These are phyloP conservation scores for Skeletonema menzelii DNA, from an alignment of 108 stramenopile species.

Conservation along the genomic window DNA sequence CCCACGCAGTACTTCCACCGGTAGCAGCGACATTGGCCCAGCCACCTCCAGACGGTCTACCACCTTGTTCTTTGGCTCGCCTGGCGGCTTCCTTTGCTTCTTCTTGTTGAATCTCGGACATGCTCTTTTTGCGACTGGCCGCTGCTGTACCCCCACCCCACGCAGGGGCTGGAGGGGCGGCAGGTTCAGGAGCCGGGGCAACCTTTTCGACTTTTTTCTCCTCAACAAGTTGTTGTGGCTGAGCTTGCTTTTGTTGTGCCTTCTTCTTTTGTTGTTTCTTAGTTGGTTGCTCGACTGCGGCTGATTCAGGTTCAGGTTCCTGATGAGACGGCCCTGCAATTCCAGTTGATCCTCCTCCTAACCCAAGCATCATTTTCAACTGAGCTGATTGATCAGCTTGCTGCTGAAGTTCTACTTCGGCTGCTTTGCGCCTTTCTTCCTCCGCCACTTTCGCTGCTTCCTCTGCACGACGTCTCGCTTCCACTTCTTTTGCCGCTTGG, in stretches of 20 bases:
- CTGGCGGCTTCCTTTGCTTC: conserved; percentile 75
- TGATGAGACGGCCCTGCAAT: conserved; percentile 16
- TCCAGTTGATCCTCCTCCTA: conserved; percentile 43
- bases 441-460: conserved; percentile 15
- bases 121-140: conserved; percentile 57
- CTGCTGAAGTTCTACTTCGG: conserved; percentile 14
- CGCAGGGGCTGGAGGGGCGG: conserved; percentile 60
- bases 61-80: conserved; percentile 58
- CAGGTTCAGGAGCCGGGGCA: conserved; percentile 23
- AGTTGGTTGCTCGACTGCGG: conserved; percentile 20
- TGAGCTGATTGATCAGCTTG: conserved; percentile 67
- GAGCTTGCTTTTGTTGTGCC: conserved; percentile 29
- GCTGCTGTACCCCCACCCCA: conserved; percentile 66
- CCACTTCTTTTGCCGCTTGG: conserved; percentile 23
- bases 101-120: conserved; percentile 91
- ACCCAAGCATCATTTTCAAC: conserved; percentile 90
- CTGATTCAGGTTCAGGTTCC: conserved; percentile 10
- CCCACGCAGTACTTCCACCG: conserved; percentile 65
- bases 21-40: conserved; percentile 86
- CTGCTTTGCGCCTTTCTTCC: conserved; percentile 11
- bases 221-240: conserved; percentile 10
- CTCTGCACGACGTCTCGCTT: conserved; percentile 21
- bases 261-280: conserved; percentile 45
- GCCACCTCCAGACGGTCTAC: conserved; percentile 57
- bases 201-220: conserved; percentile 4